Evolutionary conservation across 2,329 filamentous ascomycete genomes (phyloP), one percentile per base, ranked within the genome.

Genomic region (Orbilia ellipsospora): DNA sequence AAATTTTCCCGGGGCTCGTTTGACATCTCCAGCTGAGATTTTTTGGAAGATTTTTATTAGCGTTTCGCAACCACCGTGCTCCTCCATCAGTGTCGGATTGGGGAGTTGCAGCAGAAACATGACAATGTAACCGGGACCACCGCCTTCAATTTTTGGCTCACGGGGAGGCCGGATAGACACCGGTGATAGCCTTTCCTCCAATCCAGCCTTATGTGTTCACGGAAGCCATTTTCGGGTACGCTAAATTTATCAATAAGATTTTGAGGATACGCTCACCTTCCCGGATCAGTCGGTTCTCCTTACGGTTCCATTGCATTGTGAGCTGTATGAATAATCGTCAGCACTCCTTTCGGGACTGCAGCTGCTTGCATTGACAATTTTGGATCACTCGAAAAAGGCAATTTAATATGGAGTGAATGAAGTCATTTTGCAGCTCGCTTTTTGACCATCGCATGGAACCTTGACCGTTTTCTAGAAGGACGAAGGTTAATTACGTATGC

Each of bases 1-100:
- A 70, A 40, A 26, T 54, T 62, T 61, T 61, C 42, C 59, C 57
- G 13, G 51, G 56, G 18, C 40, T 57, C 15, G 31, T 48, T 48
- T 48, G 44, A 18, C 7, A 18, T 15, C 44, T 15, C 44, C 13
- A n/a, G 15, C 16, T n/a, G 16, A 48, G 16, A 48, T 36, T 36
- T 23, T 36, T 36, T 7, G 31, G 31, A 36, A 36, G 31, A 7
- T 36, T 36, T 36, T 36, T 36, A 10, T 36, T 36, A 36, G 40
- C n/a, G 8, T 40, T 18, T 57, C 13, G 2, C 36, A 57, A 18
- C 31, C 54, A 57, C 36, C 54, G 18, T 31, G 40, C 44, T 48
- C 44, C 16, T 15, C 28, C n/a, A 36, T 2, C 20, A 13, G 31
- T 10, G 31, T 36, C 31, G 2, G 31, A 36, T 36, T 36, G 31